Percentiles rank a stretch among this genome's conserved stretches.
Conservation (phyloP, 306 rosid species). For the Fragaria nilgerrensis region DNA sequence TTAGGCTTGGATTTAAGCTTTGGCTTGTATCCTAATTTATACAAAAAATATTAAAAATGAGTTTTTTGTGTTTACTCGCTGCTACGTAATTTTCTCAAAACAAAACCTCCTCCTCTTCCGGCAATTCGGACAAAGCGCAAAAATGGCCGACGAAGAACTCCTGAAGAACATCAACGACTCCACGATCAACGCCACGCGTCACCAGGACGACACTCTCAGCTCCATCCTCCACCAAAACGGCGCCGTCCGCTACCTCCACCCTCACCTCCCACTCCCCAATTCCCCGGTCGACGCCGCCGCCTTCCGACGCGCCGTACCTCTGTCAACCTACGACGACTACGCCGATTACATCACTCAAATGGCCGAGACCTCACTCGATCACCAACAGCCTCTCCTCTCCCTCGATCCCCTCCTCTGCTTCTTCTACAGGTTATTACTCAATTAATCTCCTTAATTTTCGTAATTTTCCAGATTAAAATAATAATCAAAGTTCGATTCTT, state of each 20-base stretch:
- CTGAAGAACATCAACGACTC: conserved; percentile 37
- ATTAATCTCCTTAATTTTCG: not conserved
- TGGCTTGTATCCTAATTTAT: too few relatives aligned
- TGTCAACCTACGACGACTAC: conserved; percentile 56
- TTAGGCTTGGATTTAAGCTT: too few relatives aligned
- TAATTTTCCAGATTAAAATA: too few relatives aligned
- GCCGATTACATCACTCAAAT: conserved; percentile 37
- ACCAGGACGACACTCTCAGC: conserved; percentile 40
- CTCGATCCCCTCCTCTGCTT: conserved; percentile 62
- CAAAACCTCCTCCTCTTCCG: not conserved
- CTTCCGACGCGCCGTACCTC: conserved; percentile 41
- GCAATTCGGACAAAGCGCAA: too few relatives aligned
- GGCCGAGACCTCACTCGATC: conserved; percentile 29
- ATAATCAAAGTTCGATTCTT: not conserved
- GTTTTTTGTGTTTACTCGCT: too few relatives aligned
- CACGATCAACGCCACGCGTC: conserved; percentile 37
- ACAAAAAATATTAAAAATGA: too few relatives aligned
- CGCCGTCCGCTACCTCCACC: conserved; percentile 42
- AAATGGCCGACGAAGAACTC: conserved; percentile 40
- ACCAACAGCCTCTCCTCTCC: conserved; percentile 46
- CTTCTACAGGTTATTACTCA: conserved; percentile 51
- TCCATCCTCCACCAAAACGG: conserved; percentile 45
- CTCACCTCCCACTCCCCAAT: conserved; percentile 19
- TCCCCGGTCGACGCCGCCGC: conserved; percentile 26
- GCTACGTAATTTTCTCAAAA: too few relatives aligned